Evolutionary conservation across 805 yeast genomes (phyloP).

Genomic region (Kuraishia hungarica): DNA sequence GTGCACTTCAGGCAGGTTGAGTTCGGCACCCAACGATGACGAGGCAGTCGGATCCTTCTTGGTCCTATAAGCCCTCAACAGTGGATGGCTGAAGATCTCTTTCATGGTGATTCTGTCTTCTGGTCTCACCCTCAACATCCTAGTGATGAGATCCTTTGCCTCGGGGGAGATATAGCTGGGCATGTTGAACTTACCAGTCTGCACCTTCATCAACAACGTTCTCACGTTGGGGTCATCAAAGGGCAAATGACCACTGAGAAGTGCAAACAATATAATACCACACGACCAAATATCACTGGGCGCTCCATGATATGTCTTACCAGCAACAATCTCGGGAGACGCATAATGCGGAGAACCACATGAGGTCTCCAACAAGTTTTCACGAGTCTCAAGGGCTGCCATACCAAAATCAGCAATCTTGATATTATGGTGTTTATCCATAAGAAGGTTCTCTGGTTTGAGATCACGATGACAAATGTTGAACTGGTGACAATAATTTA

Average conservation of each 20-base stretch:
- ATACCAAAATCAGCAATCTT: constrained; percentile 98
- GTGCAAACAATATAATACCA: constrained; percentile 90
- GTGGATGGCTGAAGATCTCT: constrained; percentile 73
- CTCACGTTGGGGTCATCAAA: constrained; percentile 96
- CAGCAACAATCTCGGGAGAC: constrained; percentile 95
- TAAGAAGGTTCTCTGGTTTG: constrained; percentile 69
- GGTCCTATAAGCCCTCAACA: constrained; percentile 65
- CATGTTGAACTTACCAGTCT: constrained; percentile 79
- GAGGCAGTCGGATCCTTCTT: constrained; percentile 32
- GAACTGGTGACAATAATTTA: constrained; percentile 55
- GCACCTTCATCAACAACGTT: constrained; percentile 79
- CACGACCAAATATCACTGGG: constrained; percentile 98
- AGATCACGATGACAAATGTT: constrained; percentile 74
- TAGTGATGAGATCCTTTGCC: constrained; percentile 77
- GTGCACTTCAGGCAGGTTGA: constrained; percentile 31
- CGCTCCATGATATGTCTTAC: constrained; percentile 90
- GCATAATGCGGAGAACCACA: constrained; percentile 99
- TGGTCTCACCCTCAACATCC: constrained; percentile 82
- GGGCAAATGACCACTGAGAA: constrained; percentile 90
- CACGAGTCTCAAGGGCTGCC: constrained; percentile 91
- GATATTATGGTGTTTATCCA: constrained; percentile 80
- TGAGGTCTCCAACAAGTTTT: constrained; percentile 79
- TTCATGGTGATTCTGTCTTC: constrained; percentile 67
- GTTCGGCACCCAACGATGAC: constrained; percentile 39
- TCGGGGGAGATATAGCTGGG: constrained; percentile 73